Evolutionary conservation across 805 yeast species (phyloP), one percentile per base, ranked within the genome.

Genomic region (Yamadazyma ubonensis): DNA sequence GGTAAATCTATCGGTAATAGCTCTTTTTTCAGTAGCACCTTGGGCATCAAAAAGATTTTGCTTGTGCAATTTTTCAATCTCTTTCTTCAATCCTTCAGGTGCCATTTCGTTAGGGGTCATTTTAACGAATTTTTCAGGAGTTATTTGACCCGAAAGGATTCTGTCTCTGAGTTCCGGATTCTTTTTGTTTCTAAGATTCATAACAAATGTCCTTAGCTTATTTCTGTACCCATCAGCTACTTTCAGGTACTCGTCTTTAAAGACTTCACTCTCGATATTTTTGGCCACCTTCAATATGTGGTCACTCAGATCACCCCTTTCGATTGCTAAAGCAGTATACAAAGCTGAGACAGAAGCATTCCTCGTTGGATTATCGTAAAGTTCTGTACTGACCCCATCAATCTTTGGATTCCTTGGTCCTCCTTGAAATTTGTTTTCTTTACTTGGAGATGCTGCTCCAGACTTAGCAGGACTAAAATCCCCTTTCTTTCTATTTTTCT

Each of bases 31-130:
- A 5, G 87, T 89, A 5, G 99, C 98, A 53, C 97, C 96, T 65
- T 88, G 97, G 2, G 99, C 99, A 58, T 91, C 95, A 63, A 86
- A 91, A 58, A 93, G 71, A 62, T 93, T 93, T 62, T 87, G 85
- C 59, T 86, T 83, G 55, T 86, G 88, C 52, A 93, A 75, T 54
- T 84, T 81, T 54, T 88, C 95, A 50, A 90, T 73, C 59, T 90
- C 93, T 60, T 83, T 76, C 63, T 85, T 87, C 52, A 93, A 75
- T 23, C 87, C 80, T 55, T 86, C 96, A 3, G 97, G 96, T 0
- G 98, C 98, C 81, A 93, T 75, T 51, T 93, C 99, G 56, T 83
- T 87, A n/a, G 96, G 91, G 23, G 83, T 70, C 95, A 95, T 90
- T 25, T 63, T 74, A 34, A 84, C 82, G 50, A 93, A 76, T 34